Conservation (phyloP, 106 monocot genomes). For the Dioscorea dumetorum region DNA sequence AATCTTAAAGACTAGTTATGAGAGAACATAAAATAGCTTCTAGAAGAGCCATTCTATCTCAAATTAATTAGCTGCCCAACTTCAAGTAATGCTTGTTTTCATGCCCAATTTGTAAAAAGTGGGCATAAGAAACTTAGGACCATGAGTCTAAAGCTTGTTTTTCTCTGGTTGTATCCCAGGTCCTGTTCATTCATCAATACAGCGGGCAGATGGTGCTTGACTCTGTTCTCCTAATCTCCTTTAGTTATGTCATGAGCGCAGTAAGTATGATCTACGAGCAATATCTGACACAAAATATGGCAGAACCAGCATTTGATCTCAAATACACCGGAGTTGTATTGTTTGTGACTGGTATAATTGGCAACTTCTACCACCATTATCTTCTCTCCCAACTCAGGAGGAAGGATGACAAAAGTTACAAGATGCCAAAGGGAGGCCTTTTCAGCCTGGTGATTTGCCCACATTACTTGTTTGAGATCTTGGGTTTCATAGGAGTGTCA, state of each 20-base stretch:
- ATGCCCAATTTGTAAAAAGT: too few species aligned
- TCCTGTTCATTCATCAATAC: constrained; percentile 66
- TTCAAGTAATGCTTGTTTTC: background rate
- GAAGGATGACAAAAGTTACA: constrained; percentile 54
- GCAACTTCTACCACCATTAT: constrained; percentile 76
- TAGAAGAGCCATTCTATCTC: background rate
- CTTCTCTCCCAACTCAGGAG: constrained; percentile 52
- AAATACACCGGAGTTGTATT: constrained; percentile 34
- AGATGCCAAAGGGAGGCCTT: constrained; percentile 71
- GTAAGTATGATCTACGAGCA: constrained; percentile 55
- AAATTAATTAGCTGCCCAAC: background rate
- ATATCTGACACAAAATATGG: constrained; percentile 23
- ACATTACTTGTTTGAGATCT: constrained; percentile 82
- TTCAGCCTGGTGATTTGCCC: constrained; percentile 70
- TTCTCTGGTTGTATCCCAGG: constrained; percentile 22
- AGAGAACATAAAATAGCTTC: background rate
- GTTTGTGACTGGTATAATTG: constrained; percentile 55
- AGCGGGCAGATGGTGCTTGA: constrained; percentile 41
- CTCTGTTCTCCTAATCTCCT: constrained; percentile 25
- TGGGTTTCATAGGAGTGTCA: constrained; percentile 33
- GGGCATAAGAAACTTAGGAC: too few species aligned
- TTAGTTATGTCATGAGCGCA: constrained; percentile 35
- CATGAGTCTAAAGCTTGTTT: background rate
- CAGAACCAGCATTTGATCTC: constrained; percentile 45
- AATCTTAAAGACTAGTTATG: too few species aligned